Percentiles rank a stretch among this genome's conserved stretches.
phyloP scores from a whole-genome alignment of 768 basidiomycete genomes.

The Suillus discolor region DNA sequence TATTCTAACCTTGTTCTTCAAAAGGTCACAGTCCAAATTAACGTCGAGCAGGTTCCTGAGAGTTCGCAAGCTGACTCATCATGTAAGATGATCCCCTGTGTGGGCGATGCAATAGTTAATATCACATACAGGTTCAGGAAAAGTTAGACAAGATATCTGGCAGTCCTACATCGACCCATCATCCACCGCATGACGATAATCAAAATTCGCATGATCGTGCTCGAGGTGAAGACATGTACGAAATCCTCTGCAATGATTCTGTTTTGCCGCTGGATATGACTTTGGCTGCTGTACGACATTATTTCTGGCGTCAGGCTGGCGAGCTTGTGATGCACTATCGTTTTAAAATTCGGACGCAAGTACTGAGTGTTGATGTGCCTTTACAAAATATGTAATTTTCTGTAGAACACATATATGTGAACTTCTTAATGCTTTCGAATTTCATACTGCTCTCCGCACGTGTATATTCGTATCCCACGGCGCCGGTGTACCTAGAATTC shows the following conservation, averaged over 20 bases:
- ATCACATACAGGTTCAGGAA: constrained; percentile 68
- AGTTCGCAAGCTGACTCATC: constrained; percentile 79
- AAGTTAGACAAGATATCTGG: constrained; percentile 66
- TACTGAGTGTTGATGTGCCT: constrained; percentile 11
- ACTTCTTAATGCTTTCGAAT: background rate
- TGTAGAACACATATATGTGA: background rate
- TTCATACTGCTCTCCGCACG: background rate
- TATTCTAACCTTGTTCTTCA: constrained; percentile 10
- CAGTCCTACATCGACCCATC: constrained; percentile 31
- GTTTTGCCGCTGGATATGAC: constrained; percentile 86
- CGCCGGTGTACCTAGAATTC: background rate
- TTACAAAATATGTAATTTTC: constrained; percentile 1
- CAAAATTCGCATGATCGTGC: constrained; percentile 27
- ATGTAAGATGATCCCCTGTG: constrained; percentile 54
- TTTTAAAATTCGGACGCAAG: constrained; percentile 32
- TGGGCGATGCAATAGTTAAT: constrained; percentile 12
- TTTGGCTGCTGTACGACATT: constrained; percentile 88
- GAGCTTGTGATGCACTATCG: constrained; percentile 83
- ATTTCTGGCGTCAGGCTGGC: constrained; percentile 75
- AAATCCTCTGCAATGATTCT: constrained; percentile 88
- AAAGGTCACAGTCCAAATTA: constrained; percentile 76
- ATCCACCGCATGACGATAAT: constrained; percentile 39
- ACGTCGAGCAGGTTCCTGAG: constrained; percentile 88
- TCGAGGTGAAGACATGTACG: constrained; percentile 71
- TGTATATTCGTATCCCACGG: background rate